Percentiles rank a stretch among this genome's conserved stretches.
phyloP scores from a whole-genome alignment of 352 stramenopile genomes.

The Phytophthora lateralis region DNA sequence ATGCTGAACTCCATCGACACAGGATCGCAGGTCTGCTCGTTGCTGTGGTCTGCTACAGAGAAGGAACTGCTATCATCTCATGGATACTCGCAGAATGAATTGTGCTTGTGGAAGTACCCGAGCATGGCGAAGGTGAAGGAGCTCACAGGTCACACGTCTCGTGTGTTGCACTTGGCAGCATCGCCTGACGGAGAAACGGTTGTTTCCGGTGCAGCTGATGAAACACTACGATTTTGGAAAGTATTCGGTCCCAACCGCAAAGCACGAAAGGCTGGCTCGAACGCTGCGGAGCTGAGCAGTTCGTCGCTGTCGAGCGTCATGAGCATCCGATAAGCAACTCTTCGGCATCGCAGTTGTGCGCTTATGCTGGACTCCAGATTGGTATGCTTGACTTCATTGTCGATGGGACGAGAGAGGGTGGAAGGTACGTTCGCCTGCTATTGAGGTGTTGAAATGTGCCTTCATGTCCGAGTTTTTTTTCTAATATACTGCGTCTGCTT shows the following conservation, averaged over 20 bases:
- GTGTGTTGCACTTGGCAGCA: slow-evolving; percentile 96
- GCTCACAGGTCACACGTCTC: slow-evolving; percentile 96
- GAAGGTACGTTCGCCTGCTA: slow-evolving; percentile 5
- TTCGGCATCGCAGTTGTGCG: slow-evolving; percentile 10
- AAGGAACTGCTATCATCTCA: slow-evolving; percentile 97
- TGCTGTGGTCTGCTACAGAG: slow-evolving; percentile 94
- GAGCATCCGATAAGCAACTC: slow-evolving; percentile 74
- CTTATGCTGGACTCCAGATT: slow-evolving; percentile 15
- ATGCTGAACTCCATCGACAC: slow-evolving; percentile 97
- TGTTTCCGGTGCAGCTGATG: slow-evolving; percentile 96
- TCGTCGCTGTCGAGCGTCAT: slow-evolving; percentile 80
- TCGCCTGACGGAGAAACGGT: slow-evolving; percentile 98
- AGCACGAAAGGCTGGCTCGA: slow-evolving; percentile 61
- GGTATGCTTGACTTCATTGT: slow-evolving; percentile 7
- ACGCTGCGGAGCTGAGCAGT: slow-evolving; percentile 56
- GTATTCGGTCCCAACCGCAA: slow-evolving; percentile 94
- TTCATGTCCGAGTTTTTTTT: background rate
- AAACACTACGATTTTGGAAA: slow-evolving; percentile 99
- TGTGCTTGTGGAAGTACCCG: slow-evolving; percentile 99
- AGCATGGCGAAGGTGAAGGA: slow-evolving; percentile 98
- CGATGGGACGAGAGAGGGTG: background rate
- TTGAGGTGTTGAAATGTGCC: background rate
- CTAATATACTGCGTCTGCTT: slow-evolving; percentile 11
- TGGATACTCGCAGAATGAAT: slow-evolving; percentile 97
- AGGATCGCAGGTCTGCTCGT: slow-evolving; percentile 97